These are phyloP conservation scores for Podila clonocystis DNA, from an alignment of 192 early-diverging fungal genomes.

Conservation along the genomic window DNA sequence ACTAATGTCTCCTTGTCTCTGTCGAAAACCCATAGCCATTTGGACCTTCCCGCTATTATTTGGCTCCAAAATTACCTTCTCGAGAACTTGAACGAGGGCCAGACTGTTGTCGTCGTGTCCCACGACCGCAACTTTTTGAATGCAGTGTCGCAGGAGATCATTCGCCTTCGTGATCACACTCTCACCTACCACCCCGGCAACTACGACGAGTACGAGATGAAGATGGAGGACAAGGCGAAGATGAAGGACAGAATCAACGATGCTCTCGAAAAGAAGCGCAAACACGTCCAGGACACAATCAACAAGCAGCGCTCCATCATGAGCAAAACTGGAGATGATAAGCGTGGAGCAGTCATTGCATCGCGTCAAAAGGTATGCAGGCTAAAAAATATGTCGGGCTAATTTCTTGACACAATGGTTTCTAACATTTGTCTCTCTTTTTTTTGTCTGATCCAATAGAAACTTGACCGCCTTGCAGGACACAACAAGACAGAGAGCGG, in stretches of 20 bases:
- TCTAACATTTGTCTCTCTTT: background rate
- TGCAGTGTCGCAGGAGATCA: conserved; percentile 77
- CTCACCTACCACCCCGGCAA: conserved; percentile 85
- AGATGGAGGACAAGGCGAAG: conserved; percentile 74
- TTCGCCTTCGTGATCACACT: conserved; percentile 75
- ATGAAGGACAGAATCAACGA: conserved; percentile 72
- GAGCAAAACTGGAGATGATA: conserved; percentile 81
- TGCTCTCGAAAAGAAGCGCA: conserved; percentile 73
- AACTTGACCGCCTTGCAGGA: conserved; percentile 71
- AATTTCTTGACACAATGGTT: background rate
- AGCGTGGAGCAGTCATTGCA: conserved; percentile 78
- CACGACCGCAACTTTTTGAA: conserved; percentile 92
- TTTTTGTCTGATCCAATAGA: conserved; percentile 31
- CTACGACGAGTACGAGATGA: conserved; percentile 86
- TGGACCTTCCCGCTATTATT: conserved; percentile 92
- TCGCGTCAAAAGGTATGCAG: conserved; percentile 75
- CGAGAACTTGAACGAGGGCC: conserved; percentile 58
- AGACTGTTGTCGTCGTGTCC: conserved; percentile 88
- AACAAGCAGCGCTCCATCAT: conserved; percentile 80
- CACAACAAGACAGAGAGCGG: conserved; percentile 74
- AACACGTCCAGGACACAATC: conserved; percentile 82
- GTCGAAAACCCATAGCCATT: conserved; percentile 55
- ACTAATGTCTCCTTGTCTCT: background rate
- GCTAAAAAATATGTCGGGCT: background rate
- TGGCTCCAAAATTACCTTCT: conserved; percentile 89